Percentiles rank a stretch among this genome's conserved stretches.
Conservation (phyloP, 176 grass and related monocot genomes). For the Paspalum vaginatum region DNA sequence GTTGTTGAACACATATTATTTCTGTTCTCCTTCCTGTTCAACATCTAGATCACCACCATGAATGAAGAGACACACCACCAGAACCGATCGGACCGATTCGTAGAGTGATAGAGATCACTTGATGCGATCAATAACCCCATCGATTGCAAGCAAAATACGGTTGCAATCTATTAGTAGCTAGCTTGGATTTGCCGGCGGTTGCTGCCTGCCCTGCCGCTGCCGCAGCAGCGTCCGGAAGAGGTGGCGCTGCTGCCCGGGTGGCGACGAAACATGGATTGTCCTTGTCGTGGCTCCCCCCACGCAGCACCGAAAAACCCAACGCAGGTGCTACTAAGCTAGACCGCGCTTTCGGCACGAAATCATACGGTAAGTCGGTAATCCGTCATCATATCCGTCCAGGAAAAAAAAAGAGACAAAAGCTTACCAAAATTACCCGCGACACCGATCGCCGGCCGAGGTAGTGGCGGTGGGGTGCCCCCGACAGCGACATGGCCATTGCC, state of each 20-base stretch:
- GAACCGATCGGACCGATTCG: neutral
- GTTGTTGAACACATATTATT: neutral
- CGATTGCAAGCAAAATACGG: neutral
- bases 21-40: neutral
- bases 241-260: no score
- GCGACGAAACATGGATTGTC: constrained; percentile 46
- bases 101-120: neutral
- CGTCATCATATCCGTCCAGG: constrained; percentile 52
- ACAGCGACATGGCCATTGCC: constrained; percentile 38
- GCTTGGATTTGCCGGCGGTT: constrained; percentile 5
- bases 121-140: neutral
- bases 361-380: constrained; percentile 53
- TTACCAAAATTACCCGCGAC: constrained; percentile 40
- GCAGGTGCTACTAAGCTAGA: constrained; percentile 24
- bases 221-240: no score
- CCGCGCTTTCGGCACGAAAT: constrained; percentile 63
- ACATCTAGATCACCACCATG: neutral
- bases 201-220: no score
- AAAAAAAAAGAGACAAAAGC: no score
- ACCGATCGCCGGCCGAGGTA: constrained; percentile 16
- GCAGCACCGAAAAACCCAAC: constrained; percentile 29
- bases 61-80: neutral
- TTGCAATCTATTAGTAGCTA: constrained; percentile 3
- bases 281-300: constrained; percentile 59
- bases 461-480: constrained; percentile 56